Base-by-base conservation (phyloP, 2,329 filamentous ascomycete genomes). In the Ophiostoma sp. region DNA sequence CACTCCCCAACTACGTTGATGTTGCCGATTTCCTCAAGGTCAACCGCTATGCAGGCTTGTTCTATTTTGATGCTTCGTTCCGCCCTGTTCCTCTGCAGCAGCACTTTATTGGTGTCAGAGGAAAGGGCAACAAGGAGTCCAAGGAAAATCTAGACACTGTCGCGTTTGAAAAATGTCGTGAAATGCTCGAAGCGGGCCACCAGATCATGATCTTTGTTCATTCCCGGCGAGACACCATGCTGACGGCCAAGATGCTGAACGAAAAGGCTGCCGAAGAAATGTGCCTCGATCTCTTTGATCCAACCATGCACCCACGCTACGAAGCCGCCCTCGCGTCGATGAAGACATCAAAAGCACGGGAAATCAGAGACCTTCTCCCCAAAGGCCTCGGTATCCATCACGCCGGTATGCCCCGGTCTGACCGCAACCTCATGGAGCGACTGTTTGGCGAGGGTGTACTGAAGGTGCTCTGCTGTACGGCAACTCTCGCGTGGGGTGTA, bases 191-290 rank as follows among this genome's bases (percentile, higher is more conserved):
- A 75, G 82, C 84, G 69, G 93, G 91, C n/a, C 95, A 99, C 75
- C 95, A 99, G 77, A 86, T 99, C 72, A 99, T 99, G 96, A 94
- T 99, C 0, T 99, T 99, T 77, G 96, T 99, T 11, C 96, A 99
- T 77, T 97, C 94, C 0, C 86, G 95, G 40, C 93, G 96, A 76
- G 96, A 99, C 74, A 99, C 96, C 0, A 87, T 96, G 72, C 85
- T 90, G 71, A 96, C 94, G 1, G 93, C 95, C 63, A 89, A 91
- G 72, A 92, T 89, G 81, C 81, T 99, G 40, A 88, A 91, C 71
- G 89, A 97, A 73, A 93, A 95, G 81, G 95, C 95, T 0, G 82
- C 87, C 2, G 93, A 98, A 45, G 84, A 96, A 52, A 85, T 87
- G 60, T 92, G 90, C 71, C 81, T 87, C 11, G 91, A 96, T 69